phyloP scores from a whole-genome alignment of 306 rosid genomes.

The Adenanthera pavonina region DNA sequence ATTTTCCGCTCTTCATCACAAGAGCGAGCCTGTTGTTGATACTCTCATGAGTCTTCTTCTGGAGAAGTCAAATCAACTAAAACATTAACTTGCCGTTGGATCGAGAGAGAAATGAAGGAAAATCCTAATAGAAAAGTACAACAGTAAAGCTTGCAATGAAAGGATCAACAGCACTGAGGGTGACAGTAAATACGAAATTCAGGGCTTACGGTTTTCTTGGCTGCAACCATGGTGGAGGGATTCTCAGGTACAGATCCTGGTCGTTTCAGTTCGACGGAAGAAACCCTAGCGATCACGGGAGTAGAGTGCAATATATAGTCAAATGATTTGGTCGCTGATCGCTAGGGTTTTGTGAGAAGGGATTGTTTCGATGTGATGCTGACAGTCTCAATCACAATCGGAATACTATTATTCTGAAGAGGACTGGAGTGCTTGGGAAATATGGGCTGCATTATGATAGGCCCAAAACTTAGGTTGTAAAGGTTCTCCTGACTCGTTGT shows the following conservation, averaged over 20 bases:
- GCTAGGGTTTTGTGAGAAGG: background rate
- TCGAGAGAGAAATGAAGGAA: background rate
- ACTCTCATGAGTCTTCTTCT: conserved; percentile 90
- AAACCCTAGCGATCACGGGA: background rate
- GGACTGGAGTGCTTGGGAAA: background rate
- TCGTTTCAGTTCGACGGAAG: background rate
- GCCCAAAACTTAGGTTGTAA: background rate
- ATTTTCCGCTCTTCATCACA: conserved; percentile 91
- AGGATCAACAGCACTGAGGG: background rate
- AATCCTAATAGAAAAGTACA: background rate
- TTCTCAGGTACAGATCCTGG: background rate
- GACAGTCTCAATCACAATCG: background rate
- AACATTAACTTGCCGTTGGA: background rate
- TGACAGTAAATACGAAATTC: background rate
- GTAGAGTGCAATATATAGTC: background rate
- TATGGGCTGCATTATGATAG: background rate
- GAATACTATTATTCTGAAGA: background rate
- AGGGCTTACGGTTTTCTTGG: conserved; percentile 62
- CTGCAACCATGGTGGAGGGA: conserved; percentile 53
- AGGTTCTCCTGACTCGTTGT: background rate
- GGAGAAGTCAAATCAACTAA: conserved; percentile 1
- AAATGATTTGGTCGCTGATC: no score
- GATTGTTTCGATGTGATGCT: background rate
- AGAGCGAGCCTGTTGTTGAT: conserved; percentile 89
- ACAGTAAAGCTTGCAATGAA: background rate